Percentiles rank a stretch among this genome's conserved stretches.
Evolutionary conservation across 2,329 filamentous ascomycete genomes (phyloP).

Genomic region (Sclerotinia glacialis): DNA sequence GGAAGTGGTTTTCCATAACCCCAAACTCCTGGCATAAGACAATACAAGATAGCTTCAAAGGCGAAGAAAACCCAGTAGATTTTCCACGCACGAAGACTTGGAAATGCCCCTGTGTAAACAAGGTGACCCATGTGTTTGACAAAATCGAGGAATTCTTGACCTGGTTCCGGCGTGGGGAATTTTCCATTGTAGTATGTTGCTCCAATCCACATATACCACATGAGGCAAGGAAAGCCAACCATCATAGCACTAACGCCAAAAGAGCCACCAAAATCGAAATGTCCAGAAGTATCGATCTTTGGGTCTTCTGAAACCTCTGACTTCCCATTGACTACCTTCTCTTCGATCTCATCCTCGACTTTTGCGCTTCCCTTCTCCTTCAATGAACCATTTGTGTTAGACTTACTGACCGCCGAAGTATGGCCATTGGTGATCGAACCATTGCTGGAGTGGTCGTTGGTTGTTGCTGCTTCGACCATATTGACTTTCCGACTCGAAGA

Average conservation of each 20-base stretch:
- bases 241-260: slow-evolving; percentile 80
- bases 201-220: slow-evolving; percentile 99
- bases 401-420: slow-evolving; percentile 21
- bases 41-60: slow-evolving; percentile 79
- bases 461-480: slow-evolving; percentile 30
- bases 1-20: slow-evolving; percentile 84
- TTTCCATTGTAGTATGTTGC: slow-evolving; percentile 88
- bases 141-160: slow-evolving; percentile 70
- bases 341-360: slow-evolving; percentile 20
- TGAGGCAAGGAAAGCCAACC: slow-evolving; percentile 86
- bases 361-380: slow-evolving; percentile 20
- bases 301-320: slow-evolving; percentile 59
- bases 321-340: slow-evolving; percentile 47
- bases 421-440: slow-evolving; percentile 22
- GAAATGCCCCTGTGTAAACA: slow-evolving; percentile 81
- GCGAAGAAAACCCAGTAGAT: slow-evolving; percentile 96
- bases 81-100: slow-evolving; percentile 75
- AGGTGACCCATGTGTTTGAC: slow-evolving; percentile 66
- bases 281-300: slow-evolving; percentile 60
- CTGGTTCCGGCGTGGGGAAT: slow-evolving; percentile 64
- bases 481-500: slow-evolving; percentile 31
- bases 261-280: slow-evolving; percentile 84
- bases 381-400: slow-evolving; percentile 18
- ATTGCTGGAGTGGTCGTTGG: slow-evolving; percentile 27
- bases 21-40: slow-evolving; percentile 82